phyloP scores from a whole-genome alignment of 139 green algal species.

The Pseudopediastrum boryanum region DNA sequence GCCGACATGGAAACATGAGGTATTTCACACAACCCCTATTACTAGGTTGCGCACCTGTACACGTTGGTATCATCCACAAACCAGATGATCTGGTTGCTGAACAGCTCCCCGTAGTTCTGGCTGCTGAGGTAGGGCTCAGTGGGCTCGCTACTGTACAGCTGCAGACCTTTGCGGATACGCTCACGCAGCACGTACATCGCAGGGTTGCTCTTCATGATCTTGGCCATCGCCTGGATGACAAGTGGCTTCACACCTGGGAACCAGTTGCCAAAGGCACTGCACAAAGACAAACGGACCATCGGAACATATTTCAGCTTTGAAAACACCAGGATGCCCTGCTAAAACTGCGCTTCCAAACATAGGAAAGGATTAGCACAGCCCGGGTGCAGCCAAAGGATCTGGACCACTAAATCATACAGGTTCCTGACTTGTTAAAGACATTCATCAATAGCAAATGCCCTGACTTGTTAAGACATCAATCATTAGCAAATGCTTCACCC shows the following conservation, averaged over 20 bases:
- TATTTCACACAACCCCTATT: too few species aligned
- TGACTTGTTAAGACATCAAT: too few species aligned
- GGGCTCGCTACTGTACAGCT: constrained; percentile 98
- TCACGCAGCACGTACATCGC: constrained; percentile 99
- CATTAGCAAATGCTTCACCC: too few species aligned
- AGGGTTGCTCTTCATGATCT: constrained; percentile 99
- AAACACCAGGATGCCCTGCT: background rate
- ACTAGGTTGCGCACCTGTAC: constrained; percentile 72
- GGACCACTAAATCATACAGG: too few species aligned
- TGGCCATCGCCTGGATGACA: constrained; percentile 90
- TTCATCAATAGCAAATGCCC: too few species aligned
- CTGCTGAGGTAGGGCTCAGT: constrained; percentile 97
- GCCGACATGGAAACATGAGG: too few species aligned
- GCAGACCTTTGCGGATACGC: constrained; percentile 97
- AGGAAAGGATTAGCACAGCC: too few species aligned
- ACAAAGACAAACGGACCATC: background rate
- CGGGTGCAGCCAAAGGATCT: too few species aligned
- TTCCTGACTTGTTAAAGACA: too few species aligned
- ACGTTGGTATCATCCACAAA: constrained; percentile 99
- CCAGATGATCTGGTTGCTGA: constrained; percentile 98
- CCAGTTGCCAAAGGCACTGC: constrained; percentile 96
- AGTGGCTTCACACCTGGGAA: constrained; percentile 98
- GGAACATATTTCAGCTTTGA: too few species aligned
- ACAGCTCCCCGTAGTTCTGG: constrained; percentile 99
- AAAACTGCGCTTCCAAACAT: background rate